Evolutionary conservation across 805 yeast species (phyloP).

Genomic region (Sungouiella blattae): DNA sequence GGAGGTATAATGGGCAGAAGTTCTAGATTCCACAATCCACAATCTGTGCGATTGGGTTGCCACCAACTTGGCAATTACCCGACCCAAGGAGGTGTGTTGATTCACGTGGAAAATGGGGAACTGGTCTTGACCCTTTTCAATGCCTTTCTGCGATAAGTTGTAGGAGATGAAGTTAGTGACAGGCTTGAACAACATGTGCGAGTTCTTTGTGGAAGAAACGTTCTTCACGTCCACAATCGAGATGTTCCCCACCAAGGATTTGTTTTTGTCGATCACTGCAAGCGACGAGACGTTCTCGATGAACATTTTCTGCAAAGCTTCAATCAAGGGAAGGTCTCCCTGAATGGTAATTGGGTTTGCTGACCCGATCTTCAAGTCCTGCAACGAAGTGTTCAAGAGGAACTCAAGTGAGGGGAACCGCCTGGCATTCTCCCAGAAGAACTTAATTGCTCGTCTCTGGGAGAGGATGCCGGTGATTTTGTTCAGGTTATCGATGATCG

Average conservation of each 20-base stretch:
- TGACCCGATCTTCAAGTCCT: slow-evolving; percentile 74
- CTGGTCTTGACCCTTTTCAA: slow-evolving; percentile 92
- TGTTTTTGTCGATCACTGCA: slow-evolving; percentile 83
- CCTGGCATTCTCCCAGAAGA: slow-evolving; percentile 90
- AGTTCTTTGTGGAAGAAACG: slow-evolving; percentile 82
- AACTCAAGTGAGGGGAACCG: slow-evolving; percentile 79
- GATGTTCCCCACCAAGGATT: slow-evolving; percentile 81
- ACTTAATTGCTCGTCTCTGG: slow-evolving; percentile 82
- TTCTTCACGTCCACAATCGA: slow-evolving; percentile 91
- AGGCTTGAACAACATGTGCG: slow-evolving; percentile 73
- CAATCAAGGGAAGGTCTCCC: slow-evolving; percentile 85
- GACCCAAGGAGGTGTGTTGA: slow-evolving; percentile 70
- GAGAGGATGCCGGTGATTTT: slow-evolving; percentile 77
- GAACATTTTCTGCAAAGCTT: slow-evolving; percentile 85
- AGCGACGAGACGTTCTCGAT: slow-evolving; percentile 79
- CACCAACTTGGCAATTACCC: slow-evolving; percentile 90
- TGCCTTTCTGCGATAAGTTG: slow-evolving; percentile 81
- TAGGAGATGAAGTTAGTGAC: slow-evolving; percentile 87
- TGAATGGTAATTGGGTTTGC: slow-evolving; percentile 68
- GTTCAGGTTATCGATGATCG: slow-evolving; percentile 52
- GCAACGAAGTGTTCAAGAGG: slow-evolving; percentile 62
- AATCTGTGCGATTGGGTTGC: slow-evolving; percentile 92
- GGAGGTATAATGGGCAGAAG: slow-evolving; percentile 5
- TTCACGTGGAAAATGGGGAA: slow-evolving; percentile 95
- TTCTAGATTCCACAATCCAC: slow-evolving; percentile 63